phyloP scores from a whole-genome alignment of 192 early-diverging fungal genomes.

The Ambispora gerdemannii region DNA sequence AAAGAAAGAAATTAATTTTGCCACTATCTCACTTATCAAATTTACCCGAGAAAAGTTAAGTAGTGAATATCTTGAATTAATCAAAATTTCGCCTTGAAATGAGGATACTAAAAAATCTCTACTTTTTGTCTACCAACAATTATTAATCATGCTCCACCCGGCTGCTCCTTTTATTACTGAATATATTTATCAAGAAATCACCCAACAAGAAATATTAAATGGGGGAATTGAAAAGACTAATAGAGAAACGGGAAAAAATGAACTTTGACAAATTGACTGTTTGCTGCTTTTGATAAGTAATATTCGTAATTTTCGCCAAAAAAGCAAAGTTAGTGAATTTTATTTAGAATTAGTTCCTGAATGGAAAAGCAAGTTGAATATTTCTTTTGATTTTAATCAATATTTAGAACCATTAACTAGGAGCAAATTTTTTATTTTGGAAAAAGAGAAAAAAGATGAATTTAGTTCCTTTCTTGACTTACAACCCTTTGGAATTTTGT shows the following conservation, averaged over 20 bases:
- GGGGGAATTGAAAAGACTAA: neutral
- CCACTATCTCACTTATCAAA: neutral
- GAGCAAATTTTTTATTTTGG: constrained; percentile 6
- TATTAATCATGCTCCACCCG: constrained; percentile 16
- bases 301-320: neutral
- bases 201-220: neutral
- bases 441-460: neutral
- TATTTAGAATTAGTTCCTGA: constrained; percentile 11
- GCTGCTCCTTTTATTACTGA: constrained; percentile 10
- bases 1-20: constrained; percentile 17
- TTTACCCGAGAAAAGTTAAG: constrained; percentile 12
- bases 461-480: constrained; percentile 12
- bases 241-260: neutral
- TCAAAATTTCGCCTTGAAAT: neutral
- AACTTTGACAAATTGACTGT: constrained; percentile 3
- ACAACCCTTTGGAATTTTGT: constrained; percentile 22
- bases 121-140: constrained; percentile 14
- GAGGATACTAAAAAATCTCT: neutral
- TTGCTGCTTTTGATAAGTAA: constrained; percentile 6
- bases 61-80: constrained; percentile 9
- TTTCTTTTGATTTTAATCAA: constrained; percentile 4
- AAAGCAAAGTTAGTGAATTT: neutral
- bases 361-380: neutral
- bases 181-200: constrained; percentile 1
- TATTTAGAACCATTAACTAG: constrained; percentile 2